Conservation (phyloP, 2,329 filamentous ascomycete species). For the Sporothrix variecibatus region DNA sequence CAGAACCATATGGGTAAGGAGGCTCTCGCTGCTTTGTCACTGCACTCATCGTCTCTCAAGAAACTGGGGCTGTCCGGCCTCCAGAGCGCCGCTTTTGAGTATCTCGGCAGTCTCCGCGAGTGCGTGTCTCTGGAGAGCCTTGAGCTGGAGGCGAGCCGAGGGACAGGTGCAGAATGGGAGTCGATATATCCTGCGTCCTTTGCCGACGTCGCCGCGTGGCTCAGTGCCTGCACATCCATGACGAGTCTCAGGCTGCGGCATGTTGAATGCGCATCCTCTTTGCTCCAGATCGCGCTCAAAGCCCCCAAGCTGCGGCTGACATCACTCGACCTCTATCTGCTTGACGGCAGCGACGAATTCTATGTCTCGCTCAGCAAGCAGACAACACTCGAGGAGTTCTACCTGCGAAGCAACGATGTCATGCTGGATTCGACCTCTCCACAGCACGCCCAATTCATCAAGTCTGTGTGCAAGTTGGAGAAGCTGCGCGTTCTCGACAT, state of each 20-base stretch:
- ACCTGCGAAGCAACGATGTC: conserved; percentile 31
- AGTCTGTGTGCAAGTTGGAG: conserved; percentile 52
- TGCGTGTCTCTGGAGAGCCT: conserved; percentile 42
- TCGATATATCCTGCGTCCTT: conserved; percentile 33
- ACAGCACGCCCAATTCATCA: conserved; percentile 39
- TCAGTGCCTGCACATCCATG: conserved; percentile 47
- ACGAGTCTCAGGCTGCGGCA: conserved; percentile 51
- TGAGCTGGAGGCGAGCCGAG: conserved; percentile 37
- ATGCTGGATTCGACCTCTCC: conserved; percentile 33
- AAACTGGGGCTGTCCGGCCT: conserved; percentile 39
- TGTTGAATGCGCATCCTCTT: conserved; percentile 54
- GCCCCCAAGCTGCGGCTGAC: conserved; percentile 48
- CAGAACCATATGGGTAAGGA: conserved; percentile 55
- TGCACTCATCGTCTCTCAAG: conserved; percentile 42
- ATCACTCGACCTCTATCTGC: conserved; percentile 50
- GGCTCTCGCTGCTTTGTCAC: conserved; percentile 57
- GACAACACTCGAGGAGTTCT: conserved; percentile 43
- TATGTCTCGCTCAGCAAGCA: conserved; percentile 56
- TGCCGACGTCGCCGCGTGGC: conserved; percentile 38
- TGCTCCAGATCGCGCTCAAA: conserved; percentile 51
- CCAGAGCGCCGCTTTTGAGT: conserved; percentile 34
- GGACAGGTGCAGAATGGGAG: conserved; percentile 31
- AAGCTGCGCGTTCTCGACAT: conserved; percentile 57
- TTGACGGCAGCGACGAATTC: conserved; percentile 53
- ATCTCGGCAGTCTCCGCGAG: conserved; percentile 37